Evolutionary conservation across 2,329 filamentous ascomycete species (phyloP).

Genomic region (Clonostachys byssicola): DNA sequence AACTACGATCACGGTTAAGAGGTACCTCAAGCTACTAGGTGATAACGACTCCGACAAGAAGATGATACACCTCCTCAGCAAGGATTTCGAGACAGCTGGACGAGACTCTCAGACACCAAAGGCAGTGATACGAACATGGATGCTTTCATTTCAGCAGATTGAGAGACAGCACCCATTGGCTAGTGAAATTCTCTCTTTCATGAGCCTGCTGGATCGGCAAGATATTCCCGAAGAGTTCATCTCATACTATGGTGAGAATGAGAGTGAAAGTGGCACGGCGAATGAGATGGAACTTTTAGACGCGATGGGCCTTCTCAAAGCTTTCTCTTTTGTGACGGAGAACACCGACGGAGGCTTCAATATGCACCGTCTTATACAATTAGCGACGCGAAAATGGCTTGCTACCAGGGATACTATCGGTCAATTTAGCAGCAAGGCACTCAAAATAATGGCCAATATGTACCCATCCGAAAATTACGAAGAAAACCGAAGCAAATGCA

Average conservation of each 20-base stretch:
- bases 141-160: slow-evolving; percentile 1
- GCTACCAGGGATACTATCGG: not conserved
- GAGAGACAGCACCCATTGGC: slow-evolving; percentile 11
- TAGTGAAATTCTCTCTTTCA: slow-evolving; percentile 21
- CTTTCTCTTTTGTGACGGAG: slow-evolving; percentile 18
- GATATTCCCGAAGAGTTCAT: slow-evolving; percentile 17
- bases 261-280: too few relatives aligned
- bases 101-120: not conserved
- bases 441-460: slow-evolving; percentile 7
- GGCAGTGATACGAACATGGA: not conserved
- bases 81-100: not conserved
- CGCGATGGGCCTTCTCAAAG: slow-evolving; percentile 17
- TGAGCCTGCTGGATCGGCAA: slow-evolving; percentile 21
- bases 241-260: too few relatives aligned
- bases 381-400: slow-evolving; percentile 22
- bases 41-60: not conserved
- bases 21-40: not conserved
- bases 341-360: slow-evolving; percentile 8
- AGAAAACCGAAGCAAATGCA: too few relatives aligned
- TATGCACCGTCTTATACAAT: slow-evolving; percentile 27
- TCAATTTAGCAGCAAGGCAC: slow-evolving; percentile 10
- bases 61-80: not conserved
- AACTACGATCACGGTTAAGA: not conserved
- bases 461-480: slow-evolving; percentile 10
- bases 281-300: not conserved